Percentiles rank a stretch among this genome's conserved stretches.
Conservation (phyloP, 257 asterid species). For the Thymus quinquecostatus region DNA sequence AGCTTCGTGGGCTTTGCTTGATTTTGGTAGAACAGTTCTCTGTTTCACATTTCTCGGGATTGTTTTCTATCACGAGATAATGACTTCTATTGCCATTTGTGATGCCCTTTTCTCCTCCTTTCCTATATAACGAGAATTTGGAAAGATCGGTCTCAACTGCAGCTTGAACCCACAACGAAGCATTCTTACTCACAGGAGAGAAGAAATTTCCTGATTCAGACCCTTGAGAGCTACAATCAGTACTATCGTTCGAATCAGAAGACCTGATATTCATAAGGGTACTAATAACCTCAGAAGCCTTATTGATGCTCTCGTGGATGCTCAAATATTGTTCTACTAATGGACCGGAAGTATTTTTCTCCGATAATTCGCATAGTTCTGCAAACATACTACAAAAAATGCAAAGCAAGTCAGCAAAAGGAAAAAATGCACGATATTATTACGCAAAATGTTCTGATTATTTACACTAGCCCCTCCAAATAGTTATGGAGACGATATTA, state of each 20-base stretch:
- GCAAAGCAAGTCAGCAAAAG: slow-evolving; percentile 23
- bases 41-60: slow-evolving; percentile 35
- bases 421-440: background rate
- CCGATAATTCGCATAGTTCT: slow-evolving; percentile 62
- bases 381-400: slow-evolving; percentile 58
- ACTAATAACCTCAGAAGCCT: slow-evolving; percentile 39
- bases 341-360: slow-evolving; percentile 52
- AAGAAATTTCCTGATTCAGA: slow-evolving; percentile 21
- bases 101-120: slow-evolving; percentile 47
- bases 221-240: slow-evolving; percentile 22
- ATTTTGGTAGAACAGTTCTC: slow-evolving; percentile 31
- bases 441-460: background rate
- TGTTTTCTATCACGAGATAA: slow-evolving; percentile 50
- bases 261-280: slow-evolving; percentile 36
- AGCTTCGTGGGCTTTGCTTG: slow-evolving; percentile 40
- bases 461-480: no score
- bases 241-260: slow-evolving; percentile 35
- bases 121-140: slow-evolving; percentile 59
- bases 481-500: no score
- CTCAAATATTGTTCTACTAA: slow-evolving; percentile 66
- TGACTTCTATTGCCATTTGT: slow-evolving; percentile 46
- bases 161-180: slow-evolving; percentile 83
- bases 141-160: slow-evolving; percentile 75
- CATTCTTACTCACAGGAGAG: slow-evolving; percentile 44
- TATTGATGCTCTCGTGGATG: slow-evolving; percentile 58